Percentiles rank a stretch among this genome's conserved stretches.
Conservation (phyloP, 495 filamentous ascomycete genomes). For the Cenococcum geophilum region DNA sequence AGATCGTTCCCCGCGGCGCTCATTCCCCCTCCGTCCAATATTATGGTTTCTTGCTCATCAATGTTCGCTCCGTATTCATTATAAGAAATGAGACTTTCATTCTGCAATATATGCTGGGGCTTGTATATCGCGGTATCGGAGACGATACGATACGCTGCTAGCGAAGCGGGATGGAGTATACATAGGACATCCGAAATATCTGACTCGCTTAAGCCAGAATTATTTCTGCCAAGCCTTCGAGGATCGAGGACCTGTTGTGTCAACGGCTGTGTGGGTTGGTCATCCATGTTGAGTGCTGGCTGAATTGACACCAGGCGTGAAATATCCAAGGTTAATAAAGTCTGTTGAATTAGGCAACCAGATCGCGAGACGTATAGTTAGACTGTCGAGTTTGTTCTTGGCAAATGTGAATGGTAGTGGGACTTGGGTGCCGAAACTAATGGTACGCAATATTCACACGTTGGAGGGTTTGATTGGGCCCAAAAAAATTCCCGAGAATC, state of each 20-base stretch:
- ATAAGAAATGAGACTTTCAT: constrained; percentile 6
- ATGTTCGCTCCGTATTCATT: constrained; percentile 39
- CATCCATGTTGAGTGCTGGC: constrained; percentile 32
- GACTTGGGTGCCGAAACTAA: background rate
- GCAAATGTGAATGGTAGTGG: background rate
- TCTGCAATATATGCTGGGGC: constrained; percentile 54
- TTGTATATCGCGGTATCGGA: constrained; percentile 44
- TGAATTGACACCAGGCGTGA: constrained; percentile 17
- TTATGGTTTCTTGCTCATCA: constrained; percentile 49
- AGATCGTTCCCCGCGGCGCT: constrained; percentile 49
- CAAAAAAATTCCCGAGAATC: too few species aligned
- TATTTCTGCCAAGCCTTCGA: constrained; percentile 64
- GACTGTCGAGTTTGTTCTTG: background rate
- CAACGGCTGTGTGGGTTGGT: constrained; percentile 54
- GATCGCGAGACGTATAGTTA: background rate
- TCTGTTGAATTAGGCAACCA: background rate
- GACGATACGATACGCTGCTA: constrained; percentile 63
- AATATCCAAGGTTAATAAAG: background rate
- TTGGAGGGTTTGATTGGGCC: too few species aligned
- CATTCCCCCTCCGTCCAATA: constrained; percentile 35
- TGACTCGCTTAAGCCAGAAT: constrained; percentile 69
- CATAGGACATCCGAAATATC: constrained; percentile 85
- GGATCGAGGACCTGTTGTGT: constrained; percentile 81
- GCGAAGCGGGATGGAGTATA: constrained; percentile 74
- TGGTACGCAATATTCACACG: too few species aligned